Evolutionary conservation across 2,329 filamentous ascomycete genomes (phyloP).

Genomic region (Bretziella fagacearum): DNA sequence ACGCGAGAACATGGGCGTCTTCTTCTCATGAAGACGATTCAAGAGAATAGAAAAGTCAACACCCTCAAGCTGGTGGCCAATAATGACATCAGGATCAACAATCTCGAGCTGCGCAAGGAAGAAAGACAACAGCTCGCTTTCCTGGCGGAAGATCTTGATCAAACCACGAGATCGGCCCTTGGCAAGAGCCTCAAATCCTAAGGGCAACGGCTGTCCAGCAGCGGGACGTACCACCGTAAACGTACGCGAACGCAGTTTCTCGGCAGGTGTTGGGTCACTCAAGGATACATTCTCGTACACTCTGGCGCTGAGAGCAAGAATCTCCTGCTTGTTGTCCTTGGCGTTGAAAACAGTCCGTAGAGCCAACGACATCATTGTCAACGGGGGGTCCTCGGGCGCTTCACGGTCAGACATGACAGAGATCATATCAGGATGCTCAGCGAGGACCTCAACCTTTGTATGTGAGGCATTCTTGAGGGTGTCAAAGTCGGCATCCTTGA

Average conservation of each 20-base stretch:
- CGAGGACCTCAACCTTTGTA: constrained; percentile 85
- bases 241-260: constrained; percentile 74
- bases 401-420: constrained; percentile 59
- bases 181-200: constrained; percentile 68
- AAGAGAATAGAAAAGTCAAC: constrained; percentile 88
- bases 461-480: constrained; percentile 83
- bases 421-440: constrained; percentile 61
- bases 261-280: constrained; percentile 71
- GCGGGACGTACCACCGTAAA: constrained; percentile 83
- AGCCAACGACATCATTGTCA: constrained; percentile 92
- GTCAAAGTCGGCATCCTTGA: constrained; percentile 68
- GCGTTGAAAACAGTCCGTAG: constrained; percentile 77
- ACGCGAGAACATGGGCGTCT: constrained; percentile 85
- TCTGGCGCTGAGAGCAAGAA: constrained; percentile 76
- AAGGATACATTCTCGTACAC: constrained; percentile 84
- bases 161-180: constrained; percentile 56
- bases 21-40: constrained; percentile 73
- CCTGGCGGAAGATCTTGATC: constrained; percentile 66
- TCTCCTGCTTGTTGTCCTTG: constrained; percentile 92
- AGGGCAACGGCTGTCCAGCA: constrained; percentile 51
- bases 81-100: constrained; percentile 80
- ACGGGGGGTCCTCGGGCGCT: constrained; percentile 62
- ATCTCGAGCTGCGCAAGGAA: constrained; percentile 79
- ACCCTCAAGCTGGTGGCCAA: constrained; percentile 92
- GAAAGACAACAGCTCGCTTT: constrained; percentile 69